A percentile compares a stretch with the other conserved stretches of the same genome.
phyloP scores from a whole-genome alignment of 176 grass and related monocot species.

The Urochloa ruziziensis region DNA sequence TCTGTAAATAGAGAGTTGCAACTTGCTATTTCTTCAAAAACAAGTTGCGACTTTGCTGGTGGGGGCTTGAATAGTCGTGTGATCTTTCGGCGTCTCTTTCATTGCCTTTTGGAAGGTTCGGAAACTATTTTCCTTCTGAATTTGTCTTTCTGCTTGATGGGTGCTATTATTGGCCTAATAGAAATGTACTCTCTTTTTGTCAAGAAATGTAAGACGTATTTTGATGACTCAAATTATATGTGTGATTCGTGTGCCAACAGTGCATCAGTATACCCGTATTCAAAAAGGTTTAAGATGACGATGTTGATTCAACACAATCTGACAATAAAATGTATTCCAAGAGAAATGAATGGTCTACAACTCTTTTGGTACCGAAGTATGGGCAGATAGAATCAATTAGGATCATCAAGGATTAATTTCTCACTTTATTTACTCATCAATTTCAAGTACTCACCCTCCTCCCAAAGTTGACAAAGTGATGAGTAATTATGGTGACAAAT shows the following conservation, averaged over 20 bases:
- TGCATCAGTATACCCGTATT: background rate
- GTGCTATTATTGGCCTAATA: background rate
- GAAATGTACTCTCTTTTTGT: background rate
- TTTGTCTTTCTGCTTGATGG: background rate
- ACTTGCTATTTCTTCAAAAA: background rate
- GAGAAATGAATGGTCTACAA: background rate
- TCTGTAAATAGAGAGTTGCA: background rate
- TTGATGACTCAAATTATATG: background rate
- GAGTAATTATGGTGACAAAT: too few relatives aligned
- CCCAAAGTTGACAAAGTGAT: background rate
- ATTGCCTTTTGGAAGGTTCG: slow-evolving; percentile 1
- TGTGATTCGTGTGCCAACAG: background rate
- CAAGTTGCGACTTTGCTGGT: background rate
- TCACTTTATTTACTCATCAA: background rate
- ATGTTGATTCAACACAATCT: background rate
- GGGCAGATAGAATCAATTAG: too few relatives aligned
- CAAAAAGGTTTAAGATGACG: background rate
- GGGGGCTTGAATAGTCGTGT: background rate
- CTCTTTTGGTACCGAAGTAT: background rate
- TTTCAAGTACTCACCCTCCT: background rate
- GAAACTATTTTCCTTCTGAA: background rate
- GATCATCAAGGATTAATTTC: background rate
- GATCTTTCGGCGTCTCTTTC: background rate
- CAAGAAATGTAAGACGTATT: background rate
- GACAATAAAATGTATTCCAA: background rate